Conservation (phyloP, 1,139 yeast genomes). For the Blastobotrys ciferrii region DNA sequence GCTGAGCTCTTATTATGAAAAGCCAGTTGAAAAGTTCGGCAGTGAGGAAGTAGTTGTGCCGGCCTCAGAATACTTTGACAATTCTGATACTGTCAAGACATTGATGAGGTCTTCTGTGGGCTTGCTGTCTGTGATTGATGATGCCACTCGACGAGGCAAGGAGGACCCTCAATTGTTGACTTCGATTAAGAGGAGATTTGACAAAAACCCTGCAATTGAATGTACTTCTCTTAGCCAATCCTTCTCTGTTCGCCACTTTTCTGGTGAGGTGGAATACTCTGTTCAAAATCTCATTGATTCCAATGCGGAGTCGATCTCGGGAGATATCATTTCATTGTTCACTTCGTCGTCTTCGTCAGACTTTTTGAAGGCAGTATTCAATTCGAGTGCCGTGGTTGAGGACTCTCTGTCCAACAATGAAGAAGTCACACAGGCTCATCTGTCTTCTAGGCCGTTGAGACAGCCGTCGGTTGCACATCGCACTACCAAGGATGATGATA, state of each 20-base stretch:
- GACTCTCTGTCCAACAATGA: conserved; percentile 34
- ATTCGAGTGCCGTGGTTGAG: conserved; percentile 40
- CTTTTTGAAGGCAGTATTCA: conserved; percentile 38
- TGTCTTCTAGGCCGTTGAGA: conserved; percentile 41
- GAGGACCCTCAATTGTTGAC: conserved; percentile 36
- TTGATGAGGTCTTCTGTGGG: conserved; percentile 40
- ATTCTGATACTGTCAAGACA: conserved; percentile 40
- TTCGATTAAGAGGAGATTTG: conserved; percentile 37
- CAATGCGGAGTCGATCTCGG: conserved; percentile 40
- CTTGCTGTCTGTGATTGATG: conserved; percentile 40
- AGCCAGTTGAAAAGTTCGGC: conserved; percentile 39
- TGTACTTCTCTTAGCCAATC: conserved; percentile 32
- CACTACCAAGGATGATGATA: conserved; percentile 11
- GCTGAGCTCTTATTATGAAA: conserved; percentile 39
- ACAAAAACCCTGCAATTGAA: conserved; percentile 33
- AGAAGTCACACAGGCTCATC: conserved; percentile 40
- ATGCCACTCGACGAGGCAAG: conserved; percentile 39
- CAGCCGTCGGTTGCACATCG: conserved; percentile 36
- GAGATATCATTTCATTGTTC: conserved; percentile 42
- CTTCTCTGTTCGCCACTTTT: conserved; percentile 41
- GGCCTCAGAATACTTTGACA: conserved; percentile 40
- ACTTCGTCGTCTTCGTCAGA: conserved; percentile 41
- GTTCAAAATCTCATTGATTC: conserved; percentile 36
- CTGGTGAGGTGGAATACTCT: conserved; percentile 43
- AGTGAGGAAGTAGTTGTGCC: conserved; percentile 42